Evolutionary conservation across 495 filamentous ascomycete species (phyloP), one percentile per base, ranked within the genome.

Genomic region (Xylaria grammica): DNA sequence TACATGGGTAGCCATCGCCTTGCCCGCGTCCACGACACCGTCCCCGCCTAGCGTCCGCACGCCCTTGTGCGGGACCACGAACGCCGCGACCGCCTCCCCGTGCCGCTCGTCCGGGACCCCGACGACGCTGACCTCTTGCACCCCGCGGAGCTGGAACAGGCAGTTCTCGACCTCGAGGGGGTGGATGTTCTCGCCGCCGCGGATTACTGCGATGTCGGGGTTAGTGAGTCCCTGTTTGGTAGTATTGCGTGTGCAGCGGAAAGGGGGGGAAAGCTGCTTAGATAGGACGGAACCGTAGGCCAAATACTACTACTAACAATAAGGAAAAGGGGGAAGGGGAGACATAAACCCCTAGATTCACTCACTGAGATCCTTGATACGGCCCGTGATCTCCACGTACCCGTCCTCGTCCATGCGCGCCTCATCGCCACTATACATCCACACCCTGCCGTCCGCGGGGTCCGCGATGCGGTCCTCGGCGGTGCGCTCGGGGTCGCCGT

Each of bases 151-250:
- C 29, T 84, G 85, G 45, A 95, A 85, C n/a, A 99, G 83, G 65
- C 88, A 94, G 72, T 95, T 94, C 76, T 99, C 95, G 27, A 97
- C 84, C 75, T 99, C 95, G 2, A 97, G 81, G 2, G 95, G 95
- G 72, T 97, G 92, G 68, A 99, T 97, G 70, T 99, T 99, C 74
- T 97, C 95, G 2, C 95, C 94, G 19, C 91, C 95, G 27, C 90
- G 84, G 69, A 99, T 97, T 60, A 99, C 56, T 59, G 17, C 29
- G 3, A 24, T 4, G 13, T 22, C n/a, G 20, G 30, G 27, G 34
- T 56, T n/a, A 56, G 53, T 42, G 3, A 56, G n/a, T 42, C 8
- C 0, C 93, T 19, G 6, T 24, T 48, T 15, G 34, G 27, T 2
- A 26, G 15, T 29, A 13, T 42, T 6, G n/a, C n/a, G n/a, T 36